Evolutionary conservation across 1,139 yeast species (phyloP), one percentile per base, ranked within the genome.

Genomic region (Zhuliangozyma parablackwelliae): DNA sequence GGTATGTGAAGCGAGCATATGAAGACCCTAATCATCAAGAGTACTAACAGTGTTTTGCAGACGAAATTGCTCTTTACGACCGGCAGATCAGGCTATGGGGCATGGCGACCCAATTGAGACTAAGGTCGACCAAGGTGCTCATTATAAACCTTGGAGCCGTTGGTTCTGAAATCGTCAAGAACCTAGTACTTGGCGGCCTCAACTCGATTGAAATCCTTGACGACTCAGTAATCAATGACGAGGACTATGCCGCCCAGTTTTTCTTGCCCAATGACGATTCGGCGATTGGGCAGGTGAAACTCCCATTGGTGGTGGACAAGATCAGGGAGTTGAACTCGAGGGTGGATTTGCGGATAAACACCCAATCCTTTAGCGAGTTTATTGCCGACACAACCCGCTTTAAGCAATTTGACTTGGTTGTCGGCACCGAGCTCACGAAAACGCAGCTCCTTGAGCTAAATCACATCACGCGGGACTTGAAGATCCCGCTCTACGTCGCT

Each of bases 41-140:
- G 16, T 16, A 16, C 16, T 16, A 16, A 16, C 16, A 16, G 16
- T 16, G 16, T 16, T 16, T 21, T 23, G 28, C 33, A 63, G 97
- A 89, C 52, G 97, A 90, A 58, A 80, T 90, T 39, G 96, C 95
- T 2, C 69, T 90, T 24, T 92, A 92, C 57, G 99, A 92, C 60
- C 76, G 99, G 42, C 99, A 92, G 59, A 90, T 92, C 49, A 66
- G 99, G 47, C 71, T 92, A 28, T 92, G 99, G 99, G 98, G 98
- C 10, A 72, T 92, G 63, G 94, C 86, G 24, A 95, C 97, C 11
- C 99, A 92, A 59, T 72, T 79, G 35, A 67, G 89, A 35, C 76
- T 92, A 65, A 72, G 95, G 32, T 76, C 82, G 23, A 83, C 97
- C 11, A 75, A 75, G 37, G 70, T 90, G 7, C 65, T 92, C 37